Evolutionary conservation across 306 rosid species (phyloP), one percentile per base, ranked within the genome.

Genomic region (Trifolium subterraneum): DNA sequence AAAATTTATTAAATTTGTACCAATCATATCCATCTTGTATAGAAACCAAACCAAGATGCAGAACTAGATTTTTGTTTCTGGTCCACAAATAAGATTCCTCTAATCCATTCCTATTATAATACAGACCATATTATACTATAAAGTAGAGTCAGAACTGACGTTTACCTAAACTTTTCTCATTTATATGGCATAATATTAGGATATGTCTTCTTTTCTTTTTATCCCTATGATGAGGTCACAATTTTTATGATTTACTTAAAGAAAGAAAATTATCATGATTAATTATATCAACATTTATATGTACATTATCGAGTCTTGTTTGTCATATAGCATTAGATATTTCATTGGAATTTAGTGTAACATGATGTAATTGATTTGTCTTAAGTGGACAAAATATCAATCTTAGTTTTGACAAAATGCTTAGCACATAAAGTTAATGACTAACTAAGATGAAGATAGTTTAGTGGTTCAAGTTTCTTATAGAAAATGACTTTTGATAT

Each of bases 21-120:
- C 77, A 64, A 51, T 25, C 79, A 51, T n/a, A n/a, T 64, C 54
- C 71, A 75, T 66, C 41, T 41, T 61, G 16, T 62, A n/a, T n/a
- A 20, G 48, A 81, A 20, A 42, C n/a, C n/a, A n/a, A 71, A 81
- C 47, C 59, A 61, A 48, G 59, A 47, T 41, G 59, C 22, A 79
- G 14, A 60, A 27, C 10, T 29, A 51, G 27, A 36, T 68, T 68
- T 75, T 68, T 74, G 22, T 31, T 59, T 74, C 4, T 51, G 22
- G n/a, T 69, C 50, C 45, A 13, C 66, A 68, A 31, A 68, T 50
- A 74, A 68, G 64, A 70, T 72, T 63, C 52, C 38, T 62, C 64
- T 33, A 69, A 75, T 80, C 59, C 76, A 48, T 68, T 73, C 8
- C 50, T 31, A 50, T 10, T 35, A 67, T 36, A 55, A 31, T 27